Base-by-base conservation (phyloP, 2,329 filamentous ascomycete species). In the Claviceps quebecensis region DNA sequence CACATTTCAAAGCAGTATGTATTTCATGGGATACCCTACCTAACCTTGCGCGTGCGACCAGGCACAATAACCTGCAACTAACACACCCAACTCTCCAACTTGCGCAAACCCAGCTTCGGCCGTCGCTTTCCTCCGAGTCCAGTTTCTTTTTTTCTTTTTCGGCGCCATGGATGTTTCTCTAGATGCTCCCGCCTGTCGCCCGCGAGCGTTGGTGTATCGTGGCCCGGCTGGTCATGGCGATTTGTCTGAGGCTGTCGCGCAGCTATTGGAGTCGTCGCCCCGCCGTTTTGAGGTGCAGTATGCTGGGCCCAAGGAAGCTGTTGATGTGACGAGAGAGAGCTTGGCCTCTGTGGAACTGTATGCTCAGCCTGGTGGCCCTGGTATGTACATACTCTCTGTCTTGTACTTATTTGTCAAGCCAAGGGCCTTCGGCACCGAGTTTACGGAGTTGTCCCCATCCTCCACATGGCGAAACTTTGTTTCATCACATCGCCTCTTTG, bases 131-230 rank as follows among this genome's bases (percentile, higher is more conserved):
- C 22, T 26, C 6, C 5, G 4, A 40, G 14, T 34, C 29, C 23
- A 4, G 2, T 23, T 34, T n/a, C 4, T 34, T 34, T 11, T 34
- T 11, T 34, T 29, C 4, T 11, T 11, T 34, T 11, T 34, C 4
- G 29, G 29, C 23, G 36, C 43, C 43, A 54, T 54, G 49, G 29
- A 49, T 38, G 11, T n/a, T 22, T 4, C 47, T 37, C 16, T 41
- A 7, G 19, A 38, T 44, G 14, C 49, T 37, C 17, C 41, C 16
- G 39, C 23, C 45, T 19, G 36, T 39, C 53, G 50, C n/a, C 53
- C 53, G 1, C 41, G 47, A 37, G 57, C 57, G 16, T 48, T 61
- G 5, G 59, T 61, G 16, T 61, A 60, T 50, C 57, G 57, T 17
- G 57, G 58, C 6, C 53, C 56, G 0, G 53, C 54, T 5, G 54